Evolutionary conservation across 1,139 yeast species (phyloP).

Genomic region (Candida sp.): DNA sequence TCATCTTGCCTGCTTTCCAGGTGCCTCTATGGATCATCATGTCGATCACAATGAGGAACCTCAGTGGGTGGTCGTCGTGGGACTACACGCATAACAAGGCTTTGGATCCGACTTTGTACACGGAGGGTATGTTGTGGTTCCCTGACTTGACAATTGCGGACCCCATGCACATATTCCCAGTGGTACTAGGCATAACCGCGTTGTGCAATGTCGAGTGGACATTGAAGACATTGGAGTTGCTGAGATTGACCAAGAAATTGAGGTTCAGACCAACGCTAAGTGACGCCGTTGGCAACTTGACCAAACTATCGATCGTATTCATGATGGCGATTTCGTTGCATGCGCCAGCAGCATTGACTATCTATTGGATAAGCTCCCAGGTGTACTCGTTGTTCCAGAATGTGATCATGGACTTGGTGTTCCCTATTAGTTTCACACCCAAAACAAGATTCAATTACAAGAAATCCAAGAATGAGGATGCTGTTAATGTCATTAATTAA

Average conservation of each 20-base stretch:
- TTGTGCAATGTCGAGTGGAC: conserved; percentile 83
- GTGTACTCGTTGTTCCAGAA: conserved; percentile 77
- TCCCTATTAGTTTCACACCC: conserved; percentile 64
- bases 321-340: conserved; percentile 86
- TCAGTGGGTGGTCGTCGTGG: conserved; percentile 74
- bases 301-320: conserved; percentile 77
- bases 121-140: conserved; percentile 66
- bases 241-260: conserved; percentile 42
- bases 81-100: conserved; percentile 50
- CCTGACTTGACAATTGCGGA: conserved; percentile 64
- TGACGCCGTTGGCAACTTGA: conserved; percentile 62
- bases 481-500: conserved; percentile 3
- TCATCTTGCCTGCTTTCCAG: conserved; percentile 76
- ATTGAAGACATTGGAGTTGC: conserved; percentile 55
- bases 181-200: conserved; percentile 70
- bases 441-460: conserved; percentile 26
- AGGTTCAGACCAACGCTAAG: conserved; percentile 61
- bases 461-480: conserved; percentile 2
- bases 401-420: conserved; percentile 63
- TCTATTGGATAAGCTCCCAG: conserved; percentile 91
- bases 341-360: conserved; percentile 79
- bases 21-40: conserved; percentile 88
- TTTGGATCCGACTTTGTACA: conserved; percentile 55
- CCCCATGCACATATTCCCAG: conserved; percentile 68
- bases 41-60: conserved; percentile 74